Evolutionary conservation across 2,329 filamentous ascomycete species (phyloP).

Genomic region (Septoria petroselini): DNA sequence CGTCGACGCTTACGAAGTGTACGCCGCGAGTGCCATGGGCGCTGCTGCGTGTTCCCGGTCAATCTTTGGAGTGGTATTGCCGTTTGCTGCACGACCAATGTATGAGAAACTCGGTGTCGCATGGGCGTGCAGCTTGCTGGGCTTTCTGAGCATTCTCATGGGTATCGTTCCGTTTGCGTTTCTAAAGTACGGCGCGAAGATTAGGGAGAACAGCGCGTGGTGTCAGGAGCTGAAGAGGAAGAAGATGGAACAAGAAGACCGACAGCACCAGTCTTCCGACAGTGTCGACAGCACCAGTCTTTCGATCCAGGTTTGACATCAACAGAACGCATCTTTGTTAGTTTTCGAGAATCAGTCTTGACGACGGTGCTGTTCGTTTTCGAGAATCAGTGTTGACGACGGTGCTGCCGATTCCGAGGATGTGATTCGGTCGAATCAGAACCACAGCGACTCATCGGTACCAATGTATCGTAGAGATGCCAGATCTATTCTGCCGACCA

Average conservation of each 20-base stretch:
- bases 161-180: constrained; percentile 59
- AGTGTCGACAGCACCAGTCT: no score
- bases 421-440: no score
- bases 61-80: constrained; percentile 65
- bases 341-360: constrained; percentile 27
- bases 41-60: constrained; percentile 79
- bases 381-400: no score
- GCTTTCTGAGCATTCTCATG: constrained; percentile 49
- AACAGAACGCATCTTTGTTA: no score
- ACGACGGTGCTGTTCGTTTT: constrained; percentile 5
- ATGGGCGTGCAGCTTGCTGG: constrained; percentile 58
- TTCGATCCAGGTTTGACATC: no score
- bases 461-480: no score
- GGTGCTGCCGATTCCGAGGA: no score
- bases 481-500: no score
- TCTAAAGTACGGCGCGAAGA: constrained; percentile 52
- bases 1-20: constrained; percentile 65
- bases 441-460: no score
- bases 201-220: constrained; percentile 59
- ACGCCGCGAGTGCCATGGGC: constrained; percentile 74
- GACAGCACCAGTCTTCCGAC: constrained; percentile 1
- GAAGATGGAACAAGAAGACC: constrained; percentile 39
- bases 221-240: constrained; percentile 58
- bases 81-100: constrained; percentile 53
- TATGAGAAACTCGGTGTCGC: constrained; percentile 66